phyloP scores from a whole-genome alignment of 306 rosid genomes.

The peach (Prunus persica) region Prunus_persica_NCBIv2 NC_034012.1:1633501-1634000 shows the following conservation, averaged over 20 bases:
- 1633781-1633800: background rate
- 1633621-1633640: background rate
- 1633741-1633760: background rate
- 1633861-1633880: too few species aligned
- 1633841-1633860: too few species aligned
- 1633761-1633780: background rate
- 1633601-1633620: constrained; percentile 23
- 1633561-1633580: background rate
- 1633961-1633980: too few species aligned
- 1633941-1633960: too few species aligned
- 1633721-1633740: too few species aligned
- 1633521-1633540: background rate
- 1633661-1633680: background rate
- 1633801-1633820: too few species aligned
- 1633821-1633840: background rate
- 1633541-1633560: background rate
- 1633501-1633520: constrained; percentile 13
- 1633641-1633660: background rate
- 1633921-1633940: too few species aligned
- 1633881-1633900: too few species aligned
- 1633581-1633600: background rate
- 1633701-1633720: background rate
- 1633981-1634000: too few species aligned
- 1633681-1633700: background rate
- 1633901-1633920: too few species aligned